A percentile compares a stretch with the other conserved stretches of the same genome.
These are phyloP conservation scores for Raffaelea ambrosiae DNA, from an alignment of 2,329 filamentous ascomycete genomes.

Conservation along the genomic window DNA sequence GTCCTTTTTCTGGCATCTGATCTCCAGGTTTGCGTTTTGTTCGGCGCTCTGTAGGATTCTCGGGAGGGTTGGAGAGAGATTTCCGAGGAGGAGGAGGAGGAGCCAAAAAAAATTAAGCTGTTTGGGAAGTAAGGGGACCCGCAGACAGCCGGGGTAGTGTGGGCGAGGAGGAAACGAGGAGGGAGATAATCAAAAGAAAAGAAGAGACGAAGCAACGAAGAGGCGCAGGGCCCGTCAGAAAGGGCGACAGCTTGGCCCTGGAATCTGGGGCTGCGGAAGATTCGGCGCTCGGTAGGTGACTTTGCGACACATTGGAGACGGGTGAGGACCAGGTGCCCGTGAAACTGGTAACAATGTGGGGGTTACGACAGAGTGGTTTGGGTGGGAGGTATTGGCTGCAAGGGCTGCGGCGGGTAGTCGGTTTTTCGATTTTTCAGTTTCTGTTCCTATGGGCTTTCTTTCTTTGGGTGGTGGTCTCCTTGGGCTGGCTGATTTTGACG, in stretches of 20 bases:
- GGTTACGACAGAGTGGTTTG: too few relatives aligned
- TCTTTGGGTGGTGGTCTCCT: too few relatives aligned
- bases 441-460: too few relatives aligned
- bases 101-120: background rate
- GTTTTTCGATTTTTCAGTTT: too few relatives aligned
- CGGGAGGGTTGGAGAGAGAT: background rate
- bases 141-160: too few relatives aligned
- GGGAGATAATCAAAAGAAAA: background rate
- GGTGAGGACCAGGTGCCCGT: too few relatives aligned
- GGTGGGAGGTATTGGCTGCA: too few relatives aligned
- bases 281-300: conserved; percentile 7
- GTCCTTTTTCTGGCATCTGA: conserved; percentile 70
- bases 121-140: too few relatives aligned
- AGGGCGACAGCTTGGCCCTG: background rate
- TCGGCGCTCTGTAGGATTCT: background rate
- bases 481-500: too few relatives aligned
- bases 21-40: background rate
- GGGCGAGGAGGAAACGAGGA: background rate
- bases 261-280: conserved; percentile 6
- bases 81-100: background rate
- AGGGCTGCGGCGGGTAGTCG: too few relatives aligned
- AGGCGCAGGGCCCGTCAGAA: too few relatives aligned
- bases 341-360: too few relatives aligned
- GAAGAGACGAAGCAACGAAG: background rate
- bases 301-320: conserved; percentile 2